Evolutionary conservation across 768 basidiomycete genomes (phyloP).

Genomic region (Fibroporia radiculosa): DNA sequence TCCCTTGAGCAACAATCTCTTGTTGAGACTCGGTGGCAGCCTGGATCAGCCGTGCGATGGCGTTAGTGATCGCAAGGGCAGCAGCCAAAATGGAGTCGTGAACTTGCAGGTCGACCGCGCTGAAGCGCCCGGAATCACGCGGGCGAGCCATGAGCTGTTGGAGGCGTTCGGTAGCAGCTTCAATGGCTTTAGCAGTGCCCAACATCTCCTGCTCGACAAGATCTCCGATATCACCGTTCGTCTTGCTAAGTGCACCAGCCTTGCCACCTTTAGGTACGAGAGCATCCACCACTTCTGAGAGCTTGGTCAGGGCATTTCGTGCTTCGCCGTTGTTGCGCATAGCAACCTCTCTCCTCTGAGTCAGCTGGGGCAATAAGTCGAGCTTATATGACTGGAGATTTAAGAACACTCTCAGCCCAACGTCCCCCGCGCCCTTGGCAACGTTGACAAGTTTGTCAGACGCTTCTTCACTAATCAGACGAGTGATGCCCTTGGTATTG

Average conservation of each 20-base stretch:
- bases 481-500: conserved; percentile 94
- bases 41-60: conserved; percentile 89
- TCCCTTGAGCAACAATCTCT: conserved; percentile 95
- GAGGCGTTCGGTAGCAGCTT: conserved; percentile 81
- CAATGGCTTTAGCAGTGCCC: conserved; percentile 88
- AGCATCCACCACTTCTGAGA: conserved; percentile 82
- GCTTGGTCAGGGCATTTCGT: conserved; percentile 71
- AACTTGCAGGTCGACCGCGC: conserved; percentile 88
- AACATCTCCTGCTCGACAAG: conserved; percentile 96
- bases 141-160: conserved; percentile 90
- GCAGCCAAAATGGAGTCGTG: conserved; percentile 95
- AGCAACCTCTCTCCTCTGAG: conserved; percentile 77
- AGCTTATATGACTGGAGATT: conserved; percentile 95
- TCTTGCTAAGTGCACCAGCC: conserved; percentile 56
- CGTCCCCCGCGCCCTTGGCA: conserved; percentile 82
- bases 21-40: conserved; percentile 98
- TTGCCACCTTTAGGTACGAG: conserved; percentile 81
- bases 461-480: conserved; percentile 82
- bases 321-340: conserved; percentile 85
- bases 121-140: conserved; percentile 80
- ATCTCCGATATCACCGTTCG: conserved; percentile 92
- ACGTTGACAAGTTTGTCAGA: conserved; percentile 83
- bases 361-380: conserved; percentile 59
- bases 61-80: conserved; percentile 91
- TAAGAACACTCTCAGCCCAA: conserved; percentile 86